Evolutionary conservation across 1,284 basidiomycete species (phyloP).

Genomic region (Trichosporon faecale): DNA sequence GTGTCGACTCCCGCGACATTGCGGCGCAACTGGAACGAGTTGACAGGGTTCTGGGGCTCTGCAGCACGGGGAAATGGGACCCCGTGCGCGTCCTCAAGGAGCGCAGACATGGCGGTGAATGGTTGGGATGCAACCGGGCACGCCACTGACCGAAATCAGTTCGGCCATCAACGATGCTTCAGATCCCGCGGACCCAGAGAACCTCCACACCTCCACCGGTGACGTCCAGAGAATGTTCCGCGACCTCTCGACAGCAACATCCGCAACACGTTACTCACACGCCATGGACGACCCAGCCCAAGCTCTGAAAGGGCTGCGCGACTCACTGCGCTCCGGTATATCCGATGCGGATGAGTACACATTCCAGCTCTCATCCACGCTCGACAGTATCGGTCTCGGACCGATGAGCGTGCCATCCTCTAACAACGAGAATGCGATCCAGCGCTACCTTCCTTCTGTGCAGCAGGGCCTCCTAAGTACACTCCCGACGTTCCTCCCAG

Average conservation of each 20-base stretch:
- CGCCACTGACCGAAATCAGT: not conserved
- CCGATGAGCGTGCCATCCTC: constrained; percentile 3
- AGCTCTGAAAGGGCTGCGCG: constrained; percentile 25
- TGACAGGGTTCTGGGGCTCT: constrained; percentile 29
- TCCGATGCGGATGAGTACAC: constrained; percentile 30
- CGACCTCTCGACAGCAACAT: not conserved
- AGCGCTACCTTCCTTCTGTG: constrained; percentile 35
- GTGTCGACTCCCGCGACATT: constrained; percentile 62
- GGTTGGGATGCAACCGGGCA: not conserved
- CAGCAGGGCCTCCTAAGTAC: constrained; percentile 32
- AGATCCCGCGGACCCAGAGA: not conserved
- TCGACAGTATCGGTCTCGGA: constrained; percentile 14
- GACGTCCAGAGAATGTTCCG: constrained; percentile 7
- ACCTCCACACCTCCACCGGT: not conserved
- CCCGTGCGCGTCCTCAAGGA: constrained; percentile 37
- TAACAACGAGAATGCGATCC: constrained; percentile 11
- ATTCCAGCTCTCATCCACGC: constrained; percentile 15
- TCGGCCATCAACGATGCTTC: not conserved
- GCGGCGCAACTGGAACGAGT: constrained; percentile 54
- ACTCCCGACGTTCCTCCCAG: constrained; percentile 64
- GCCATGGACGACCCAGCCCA: constrained; percentile 17
- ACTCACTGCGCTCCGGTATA: constrained; percentile 33
- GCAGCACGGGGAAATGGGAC: constrained; percentile 7
- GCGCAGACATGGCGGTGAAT: constrained; percentile 30
- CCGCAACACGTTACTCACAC: not conserved